Conservation (phyloP, 768 basidiomycete genomes). For the Strobilomyces echinocephalus region DNA sequence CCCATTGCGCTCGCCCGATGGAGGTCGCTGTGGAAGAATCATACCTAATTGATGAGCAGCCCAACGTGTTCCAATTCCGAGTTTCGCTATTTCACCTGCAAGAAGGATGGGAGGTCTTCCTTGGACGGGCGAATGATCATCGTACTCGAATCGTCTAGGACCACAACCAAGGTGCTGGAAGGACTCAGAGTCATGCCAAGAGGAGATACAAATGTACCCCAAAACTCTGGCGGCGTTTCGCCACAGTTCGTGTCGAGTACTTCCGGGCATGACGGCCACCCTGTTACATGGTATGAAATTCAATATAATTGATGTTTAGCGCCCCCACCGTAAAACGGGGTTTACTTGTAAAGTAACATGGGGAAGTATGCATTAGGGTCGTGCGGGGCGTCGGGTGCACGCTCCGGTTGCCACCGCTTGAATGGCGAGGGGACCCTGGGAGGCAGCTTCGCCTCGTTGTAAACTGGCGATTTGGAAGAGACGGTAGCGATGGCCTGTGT, state of each 20-base stretch:
- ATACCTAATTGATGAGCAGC: background rate
- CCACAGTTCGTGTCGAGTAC: background rate
- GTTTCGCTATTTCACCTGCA: background rate
- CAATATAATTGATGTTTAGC: slow-evolving; percentile 16
- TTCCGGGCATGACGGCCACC: background rate
- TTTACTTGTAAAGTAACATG: slow-evolving; percentile 60
- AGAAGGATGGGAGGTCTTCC: background rate
- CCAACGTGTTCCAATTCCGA: background rate
- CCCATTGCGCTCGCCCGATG: too few relatives aligned
- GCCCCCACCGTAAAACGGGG: background rate
- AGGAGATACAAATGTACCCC: background rate
- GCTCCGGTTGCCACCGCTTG: slow-evolving; percentile 70
- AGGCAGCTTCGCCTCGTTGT: slow-evolving; percentile 62
- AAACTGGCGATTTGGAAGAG: slow-evolving; percentile 51
- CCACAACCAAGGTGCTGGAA: background rate
- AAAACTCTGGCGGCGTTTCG: background rate
- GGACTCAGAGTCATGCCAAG: background rate
- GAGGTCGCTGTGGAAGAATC: background rate
- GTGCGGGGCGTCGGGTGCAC: slow-evolving; percentile 77
- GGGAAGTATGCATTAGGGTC: slow-evolving; percentile 80
- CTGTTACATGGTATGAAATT: slow-evolving; percentile 28
- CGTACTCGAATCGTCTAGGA: background rate
- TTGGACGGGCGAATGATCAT: background rate
- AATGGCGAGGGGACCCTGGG: slow-evolving; percentile 65
- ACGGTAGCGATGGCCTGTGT: slow-evolving; percentile 69